Percentiles rank a stretch among this genome's conserved stretches.
Conservation (phyloP, 202 grass and related monocot genomes). For the Musa balbisiana region DNA sequence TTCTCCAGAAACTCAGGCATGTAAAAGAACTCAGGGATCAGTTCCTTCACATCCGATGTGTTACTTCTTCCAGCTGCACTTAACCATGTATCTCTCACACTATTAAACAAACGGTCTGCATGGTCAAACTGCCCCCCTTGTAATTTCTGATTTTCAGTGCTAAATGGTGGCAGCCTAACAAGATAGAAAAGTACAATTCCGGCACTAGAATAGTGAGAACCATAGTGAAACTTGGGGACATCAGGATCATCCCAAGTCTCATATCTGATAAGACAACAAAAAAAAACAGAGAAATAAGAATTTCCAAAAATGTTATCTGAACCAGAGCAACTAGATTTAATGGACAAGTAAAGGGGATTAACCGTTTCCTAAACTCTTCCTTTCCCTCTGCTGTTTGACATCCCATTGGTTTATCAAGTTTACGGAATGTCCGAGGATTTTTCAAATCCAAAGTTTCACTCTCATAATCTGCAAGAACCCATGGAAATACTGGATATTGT, state of each 20-base stretch:
- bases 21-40: slow-evolving; percentile 99
- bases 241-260: slow-evolving; percentile 99
- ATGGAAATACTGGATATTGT: slow-evolving; percentile 98
- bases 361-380: slow-evolving; percentile 92
- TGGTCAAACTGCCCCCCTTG: slow-evolving; percentile 98
- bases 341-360: not conserved
- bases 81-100: slow-evolving; percentile 77
- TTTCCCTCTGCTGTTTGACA: slow-evolving; percentile 92
- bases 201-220: slow-evolving; percentile 98
- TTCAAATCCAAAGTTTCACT: slow-evolving; percentile 78
- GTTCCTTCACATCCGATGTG: slow-evolving; percentile 99
- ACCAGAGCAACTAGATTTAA: slow-evolving; percentile 1
- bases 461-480: slow-evolving; percentile 97
- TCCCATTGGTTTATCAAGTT: slow-evolving; percentile 98
- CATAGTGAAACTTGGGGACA: slow-evolving; percentile 99
- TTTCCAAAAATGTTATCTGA: not conserved
- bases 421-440: slow-evolving; percentile 71
- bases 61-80: slow-evolving; percentile 97
- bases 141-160: slow-evolving; percentile 90
- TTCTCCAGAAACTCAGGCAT: slow-evolving; percentile 99
- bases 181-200: slow-evolving; percentile 99
- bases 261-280: slow-evolving; percentile 51
- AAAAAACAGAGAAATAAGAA: not conserved
- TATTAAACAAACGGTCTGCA: slow-evolving; percentile 93
- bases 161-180: slow-evolving; percentile 79